Percentiles rank a stretch among this genome's conserved stretches.
phyloP scores from a whole-genome alignment of 2,329 filamentous ascomycete genomes.

The Proliferodiscus dingleyae region DNA sequence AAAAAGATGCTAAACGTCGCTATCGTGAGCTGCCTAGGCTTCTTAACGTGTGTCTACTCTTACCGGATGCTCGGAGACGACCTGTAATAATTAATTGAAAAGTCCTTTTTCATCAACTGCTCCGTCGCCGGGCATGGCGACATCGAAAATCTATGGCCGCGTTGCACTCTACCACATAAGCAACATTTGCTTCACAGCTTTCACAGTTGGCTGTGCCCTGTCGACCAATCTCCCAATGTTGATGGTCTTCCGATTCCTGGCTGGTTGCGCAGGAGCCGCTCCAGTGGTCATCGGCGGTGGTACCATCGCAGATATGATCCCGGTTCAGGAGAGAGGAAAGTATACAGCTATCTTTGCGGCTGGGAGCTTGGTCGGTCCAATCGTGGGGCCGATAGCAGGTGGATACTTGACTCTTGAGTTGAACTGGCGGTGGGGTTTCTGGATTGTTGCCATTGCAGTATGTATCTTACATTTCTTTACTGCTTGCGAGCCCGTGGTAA shows the following conservation, averaged over 20 bases:
- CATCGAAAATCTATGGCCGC: conserved; percentile 55
- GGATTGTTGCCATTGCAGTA: conserved; percentile 38
- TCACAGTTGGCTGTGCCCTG: conserved; percentile 37
- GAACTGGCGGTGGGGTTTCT: conserved; percentile 50
- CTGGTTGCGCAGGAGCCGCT: conserved; percentile 55
- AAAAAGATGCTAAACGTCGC: too few species aligned
- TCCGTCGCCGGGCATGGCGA: too few species aligned
- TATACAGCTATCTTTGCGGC: conserved; percentile 49
- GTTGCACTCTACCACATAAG: conserved; percentile 44
- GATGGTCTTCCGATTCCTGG: conserved; percentile 54
- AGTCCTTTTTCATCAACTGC: too few species aligned
- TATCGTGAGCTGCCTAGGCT: too few species aligned
- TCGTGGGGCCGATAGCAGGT: conserved; percentile 40
- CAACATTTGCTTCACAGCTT: conserved; percentile 45
- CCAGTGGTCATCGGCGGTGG: conserved; percentile 55
- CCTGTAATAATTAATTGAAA: too few species aligned
- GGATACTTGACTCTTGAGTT: conserved; percentile 41
- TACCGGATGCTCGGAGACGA: too few species aligned
- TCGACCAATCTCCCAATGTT: conserved; percentile 43
- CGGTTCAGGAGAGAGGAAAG: conserved; percentile 48
- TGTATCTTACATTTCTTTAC: background rate
- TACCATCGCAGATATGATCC: conserved; percentile 60
- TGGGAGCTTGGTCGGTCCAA: conserved; percentile 36
- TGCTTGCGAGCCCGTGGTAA: background rate
- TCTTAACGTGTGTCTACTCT: too few species aligned